Evolutionary conservation across 495 filamentous ascomycete species (phyloP).

Genomic region (Xanthoparmelia taractica): DNA sequence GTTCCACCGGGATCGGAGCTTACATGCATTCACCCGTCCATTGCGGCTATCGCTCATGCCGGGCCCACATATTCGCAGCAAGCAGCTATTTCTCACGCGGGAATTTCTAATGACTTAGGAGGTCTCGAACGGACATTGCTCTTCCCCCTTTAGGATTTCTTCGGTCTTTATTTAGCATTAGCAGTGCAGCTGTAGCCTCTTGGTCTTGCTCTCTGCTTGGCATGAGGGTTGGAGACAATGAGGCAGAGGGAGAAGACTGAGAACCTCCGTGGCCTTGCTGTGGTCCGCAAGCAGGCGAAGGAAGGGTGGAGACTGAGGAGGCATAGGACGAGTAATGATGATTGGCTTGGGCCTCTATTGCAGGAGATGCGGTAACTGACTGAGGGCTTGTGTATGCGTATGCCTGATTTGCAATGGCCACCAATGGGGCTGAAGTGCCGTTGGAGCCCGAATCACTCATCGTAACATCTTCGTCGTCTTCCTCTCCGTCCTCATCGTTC

Average conservation of each 20-base stretch:
- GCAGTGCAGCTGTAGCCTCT: constrained; percentile 69
- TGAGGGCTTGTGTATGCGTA: constrained; percentile 17
- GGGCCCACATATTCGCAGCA: not conserved
- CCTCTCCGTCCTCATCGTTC: constrained; percentile 31
- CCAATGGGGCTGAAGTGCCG: constrained; percentile 4
- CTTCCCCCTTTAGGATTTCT: constrained; percentile 31
- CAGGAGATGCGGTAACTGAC: constrained; percentile 21
- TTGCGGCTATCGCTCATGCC: not conserved
- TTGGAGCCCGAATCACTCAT: constrained; percentile 16
- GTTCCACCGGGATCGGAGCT: not conserved
- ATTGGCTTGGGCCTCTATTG: constrained; percentile 31
- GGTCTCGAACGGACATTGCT: constrained; percentile 74
- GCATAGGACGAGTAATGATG: constrained; percentile 33
- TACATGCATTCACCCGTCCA: not conserved
- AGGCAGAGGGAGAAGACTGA: constrained; percentile 24
- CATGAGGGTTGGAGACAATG: constrained; percentile 34
- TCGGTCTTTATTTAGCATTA: constrained; percentile 71
- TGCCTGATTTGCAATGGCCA: constrained; percentile 20
- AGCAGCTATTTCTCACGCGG: not conserved
- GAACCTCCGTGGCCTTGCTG: constrained; percentile 24
- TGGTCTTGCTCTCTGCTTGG: constrained; percentile 47
- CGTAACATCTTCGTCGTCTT: constrained; percentile 20
- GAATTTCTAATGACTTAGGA: constrained; percentile 42
- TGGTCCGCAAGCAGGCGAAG: constrained; percentile 36
- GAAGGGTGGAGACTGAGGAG: constrained; percentile 34